A percentile compares a stretch with the other conserved stretches of the same genome.
Evolutionary conservation across 208 protist genomes (phyloP).

Genomic region (Strigomonas galati): DNA sequence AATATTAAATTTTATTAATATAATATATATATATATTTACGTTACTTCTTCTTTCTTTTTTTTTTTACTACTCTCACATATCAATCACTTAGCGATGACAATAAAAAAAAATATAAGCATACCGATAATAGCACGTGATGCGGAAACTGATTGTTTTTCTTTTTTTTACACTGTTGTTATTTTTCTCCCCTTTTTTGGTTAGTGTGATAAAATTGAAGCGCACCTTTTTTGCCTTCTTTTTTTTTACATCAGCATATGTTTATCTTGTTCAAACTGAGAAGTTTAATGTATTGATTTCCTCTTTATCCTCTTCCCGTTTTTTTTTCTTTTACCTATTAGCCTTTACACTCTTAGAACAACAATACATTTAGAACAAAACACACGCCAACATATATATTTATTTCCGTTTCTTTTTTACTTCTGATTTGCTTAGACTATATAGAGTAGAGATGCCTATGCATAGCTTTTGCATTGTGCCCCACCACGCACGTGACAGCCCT

Average conservation of each 20-base stretch:
- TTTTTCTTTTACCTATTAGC: neutral
- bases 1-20: neutral
- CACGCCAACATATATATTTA: slow-evolving; percentile 11
- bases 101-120: neutral
- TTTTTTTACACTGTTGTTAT: slow-evolving; percentile 13
- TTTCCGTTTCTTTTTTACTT: slow-evolving; percentile 5
- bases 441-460: slow-evolving; percentile 25
- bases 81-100: no score
- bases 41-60: slow-evolving; percentile 3
- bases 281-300: neutral
- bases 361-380: slow-evolving; percentile 1
- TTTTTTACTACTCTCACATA: slow-evolving; percentile 8
- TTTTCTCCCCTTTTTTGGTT: slow-evolving; percentile 9
- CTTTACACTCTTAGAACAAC: neutral
- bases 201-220: neutral
- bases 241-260: neutral
- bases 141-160: slow-evolving; percentile 9
- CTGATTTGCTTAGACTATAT: no score
- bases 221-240: neutral
- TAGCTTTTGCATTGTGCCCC: slow-evolving; percentile 75
- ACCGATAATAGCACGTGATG: neutral
- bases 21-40: slow-evolving; percentile 20
- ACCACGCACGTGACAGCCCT: slow-evolving; percentile 43
- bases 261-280: neutral
- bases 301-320: neutral